A percentile compares a stretch with the other conserved stretches of the same genome.
Evolutionary conservation across 306 rosid genomes (phyloP).

Genomic region (Quillaja saponaria): DNA sequence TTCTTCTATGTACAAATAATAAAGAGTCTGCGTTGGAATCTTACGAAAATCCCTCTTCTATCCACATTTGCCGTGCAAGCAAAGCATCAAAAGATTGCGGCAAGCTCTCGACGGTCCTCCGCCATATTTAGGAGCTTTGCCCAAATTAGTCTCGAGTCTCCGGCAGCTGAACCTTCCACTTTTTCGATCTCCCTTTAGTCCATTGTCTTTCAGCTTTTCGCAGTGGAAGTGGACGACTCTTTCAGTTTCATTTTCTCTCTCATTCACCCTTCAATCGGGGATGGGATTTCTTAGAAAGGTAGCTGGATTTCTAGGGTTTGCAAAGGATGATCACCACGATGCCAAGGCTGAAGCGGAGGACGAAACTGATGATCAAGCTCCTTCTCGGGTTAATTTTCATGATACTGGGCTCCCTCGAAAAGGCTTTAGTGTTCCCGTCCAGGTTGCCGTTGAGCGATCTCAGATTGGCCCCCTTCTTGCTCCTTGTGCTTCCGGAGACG

Average conservation of each 20-base stretch:
- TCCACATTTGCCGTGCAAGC: too few species aligned
- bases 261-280: neutral
- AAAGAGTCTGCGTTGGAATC: too few species aligned
- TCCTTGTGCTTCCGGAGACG: constrained; percentile 63
- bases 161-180: too few species aligned
- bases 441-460: constrained; percentile 65
- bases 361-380: constrained; percentile 39
- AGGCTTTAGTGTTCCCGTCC: constrained; percentile 75
- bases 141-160: too few species aligned
- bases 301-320: constrained; percentile 60
- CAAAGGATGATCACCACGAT: constrained; percentile 56
- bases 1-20: too few species aligned
- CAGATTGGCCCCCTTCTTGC: constrained; percentile 56
- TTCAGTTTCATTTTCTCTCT: neutral
- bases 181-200: too few species aligned
- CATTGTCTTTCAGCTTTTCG: too few species aligned
- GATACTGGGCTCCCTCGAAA: constrained; percentile 61
- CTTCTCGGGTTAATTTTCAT: constrained; percentile 34
- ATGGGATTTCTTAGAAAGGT: constrained; percentile 62
- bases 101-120: too few species aligned
- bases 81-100: too few species aligned
- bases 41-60: too few species aligned
- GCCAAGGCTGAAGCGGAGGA: constrained; percentile 43
- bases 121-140: too few species aligned
- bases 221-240: too few species aligned